phyloP scores from a whole-genome alignment of 2,329 filamentous ascomycete species.

The Emergomyces pasteurianus region DNA sequence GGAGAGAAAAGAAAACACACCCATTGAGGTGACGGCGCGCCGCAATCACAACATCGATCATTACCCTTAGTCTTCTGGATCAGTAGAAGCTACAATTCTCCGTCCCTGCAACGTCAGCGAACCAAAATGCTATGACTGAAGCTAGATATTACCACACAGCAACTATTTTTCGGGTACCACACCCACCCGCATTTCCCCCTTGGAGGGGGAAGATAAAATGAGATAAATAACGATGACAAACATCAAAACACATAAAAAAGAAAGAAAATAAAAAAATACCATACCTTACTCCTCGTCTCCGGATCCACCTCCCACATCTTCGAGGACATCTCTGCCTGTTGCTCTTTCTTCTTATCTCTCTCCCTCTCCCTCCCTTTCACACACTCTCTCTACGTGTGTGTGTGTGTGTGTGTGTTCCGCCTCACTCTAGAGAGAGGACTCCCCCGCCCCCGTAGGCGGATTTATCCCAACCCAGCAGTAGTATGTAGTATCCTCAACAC shows the following conservation, averaged over 20 bases:
- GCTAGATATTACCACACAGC: no score
- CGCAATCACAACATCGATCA: slow-evolving; percentile 86
- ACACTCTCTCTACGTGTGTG: not conserved
- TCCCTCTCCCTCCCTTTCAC: not conserved
- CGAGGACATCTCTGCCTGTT: slow-evolving; percentile 25
- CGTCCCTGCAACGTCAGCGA: not conserved
- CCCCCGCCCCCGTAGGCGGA: no score
- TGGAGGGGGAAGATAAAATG: no score
- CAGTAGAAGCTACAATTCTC: slow-evolving; percentile 56
- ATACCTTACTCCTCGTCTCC: slow-evolving; percentile 87
- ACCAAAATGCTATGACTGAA: not conserved
- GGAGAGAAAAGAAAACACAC: slow-evolving; percentile 38
- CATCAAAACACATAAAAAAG: not conserved
- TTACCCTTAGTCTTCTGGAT: slow-evolving; percentile 88
- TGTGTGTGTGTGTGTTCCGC: no score
- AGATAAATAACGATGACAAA: not conserved
- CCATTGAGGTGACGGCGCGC: slow-evolving; percentile 95
- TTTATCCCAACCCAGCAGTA: no score
- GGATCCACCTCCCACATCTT: slow-evolving; percentile 99
- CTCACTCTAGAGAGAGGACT: no score
- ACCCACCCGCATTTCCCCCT: no score
- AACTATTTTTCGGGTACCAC: no score
- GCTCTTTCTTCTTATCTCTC: not conserved
- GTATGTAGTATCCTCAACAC: no score
- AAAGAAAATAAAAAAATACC: no score